These are phyloP conservation scores for Epichloe hybrida DNA, from an alignment of 2,329 filamentous ascomycete species.

Conservation along the genomic window DNA sequence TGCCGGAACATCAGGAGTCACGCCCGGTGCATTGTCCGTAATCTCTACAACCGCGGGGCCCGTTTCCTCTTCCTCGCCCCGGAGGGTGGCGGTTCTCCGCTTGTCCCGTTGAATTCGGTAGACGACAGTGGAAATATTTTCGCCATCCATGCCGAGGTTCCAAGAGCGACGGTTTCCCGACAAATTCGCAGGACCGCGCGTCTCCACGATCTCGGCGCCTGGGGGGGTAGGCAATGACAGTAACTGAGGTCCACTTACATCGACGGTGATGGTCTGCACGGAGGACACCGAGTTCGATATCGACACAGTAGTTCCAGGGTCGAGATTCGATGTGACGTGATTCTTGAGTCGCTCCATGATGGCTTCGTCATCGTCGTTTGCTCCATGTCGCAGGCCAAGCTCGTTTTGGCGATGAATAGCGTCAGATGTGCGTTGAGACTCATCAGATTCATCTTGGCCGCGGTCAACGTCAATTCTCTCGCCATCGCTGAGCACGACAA, in stretches of 20 bases:
- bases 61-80: conserved; percentile 18
- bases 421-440: neutral
- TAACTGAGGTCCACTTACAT: conserved; percentile 40
- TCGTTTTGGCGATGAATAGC: neutral
- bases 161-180: conserved; percentile 3
- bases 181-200: conserved; percentile 16
- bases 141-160: conserved; percentile 10
- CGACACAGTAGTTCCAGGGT: conserved; percentile 42
- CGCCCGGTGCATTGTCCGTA: conserved; percentile 11
- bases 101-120: conserved; percentile 44
- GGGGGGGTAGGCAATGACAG: conserved; percentile 40
- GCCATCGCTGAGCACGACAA: conserved; percentile 47
- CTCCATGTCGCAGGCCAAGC: neutral
- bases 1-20: neutral
- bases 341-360: conserved; percentile 31
- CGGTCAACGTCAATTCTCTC: conserved; percentile 37
- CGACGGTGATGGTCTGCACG: conserved; percentile 50
- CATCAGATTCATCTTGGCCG: conserved; percentile 17
- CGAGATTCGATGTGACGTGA: conserved; percentile 41
- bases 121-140: conserved; percentile 39
- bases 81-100: conserved; percentile 27
- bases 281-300: conserved; percentile 46
- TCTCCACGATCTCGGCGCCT: conserved; percentile 45
- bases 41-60: conserved; percentile 16
- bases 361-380: conserved; percentile 26